Percentiles rank a stretch among this genome's conserved stretches.
Evolutionary conservation across 108 stramenopile genomes (phyloP).

Genomic region (Tribonema minus): DNA sequence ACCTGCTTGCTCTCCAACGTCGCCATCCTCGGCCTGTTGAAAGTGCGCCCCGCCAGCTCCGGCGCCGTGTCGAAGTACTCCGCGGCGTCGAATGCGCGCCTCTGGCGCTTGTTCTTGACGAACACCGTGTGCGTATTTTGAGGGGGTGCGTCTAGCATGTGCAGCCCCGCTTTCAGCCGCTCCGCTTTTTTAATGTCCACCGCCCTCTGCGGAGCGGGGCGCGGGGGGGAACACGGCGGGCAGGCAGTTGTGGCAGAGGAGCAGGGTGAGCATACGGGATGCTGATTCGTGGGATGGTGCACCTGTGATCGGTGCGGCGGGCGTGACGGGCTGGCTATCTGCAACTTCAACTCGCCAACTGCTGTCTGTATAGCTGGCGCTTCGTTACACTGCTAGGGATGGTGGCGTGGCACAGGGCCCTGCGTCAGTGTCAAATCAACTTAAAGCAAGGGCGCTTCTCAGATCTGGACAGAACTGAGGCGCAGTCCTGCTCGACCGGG

Average conservation of each 20-base stretch:
- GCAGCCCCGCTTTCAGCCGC: slow-evolving; percentile 68
- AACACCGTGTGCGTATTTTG: slow-evolving; percentile 55
- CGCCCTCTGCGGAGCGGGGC: background rate
- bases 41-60: slow-evolving; percentile 72
- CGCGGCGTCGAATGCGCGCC: slow-evolving; percentile 68
- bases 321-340: too few species aligned
- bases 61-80: slow-evolving; percentile 81
- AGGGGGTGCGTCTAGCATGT: slow-evolving; percentile 48
- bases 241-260: background rate
- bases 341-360: too few species aligned
- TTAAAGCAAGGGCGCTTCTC: too few species aligned
- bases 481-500: slow-evolving; percentile 22
- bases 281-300: too few species aligned
- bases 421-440: too few species aligned
- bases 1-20: slow-evolving; percentile 28
- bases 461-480: too few species aligned
- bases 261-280: too few species aligned
- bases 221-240: too few species aligned
- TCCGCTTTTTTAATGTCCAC: slow-evolving; percentile 56
- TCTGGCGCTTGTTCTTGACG: slow-evolving; percentile 53
- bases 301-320: too few species aligned
- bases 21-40: slow-evolving; percentile 59
- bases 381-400: too few species aligned
- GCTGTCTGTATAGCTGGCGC: too few species aligned
- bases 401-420: too few species aligned